Conservation (phyloP, 2,329 filamentous ascomycete genomes). For the Chaetomium sp. region DNA sequence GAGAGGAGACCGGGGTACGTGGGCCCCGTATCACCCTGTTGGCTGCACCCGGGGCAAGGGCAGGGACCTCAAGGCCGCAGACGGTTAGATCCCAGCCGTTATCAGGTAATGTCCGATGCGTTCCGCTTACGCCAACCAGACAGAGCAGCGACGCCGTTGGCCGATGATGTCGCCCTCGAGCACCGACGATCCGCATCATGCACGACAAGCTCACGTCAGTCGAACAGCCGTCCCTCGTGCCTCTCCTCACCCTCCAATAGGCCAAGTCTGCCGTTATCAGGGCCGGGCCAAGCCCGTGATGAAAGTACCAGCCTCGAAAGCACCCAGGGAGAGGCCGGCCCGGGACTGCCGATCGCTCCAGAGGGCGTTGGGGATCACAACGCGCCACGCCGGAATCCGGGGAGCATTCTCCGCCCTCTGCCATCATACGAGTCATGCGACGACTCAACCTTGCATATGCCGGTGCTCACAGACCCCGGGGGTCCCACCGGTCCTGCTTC, state of each 20-base stretch:
- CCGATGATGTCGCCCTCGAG: constrained; percentile 1
- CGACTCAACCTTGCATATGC: constrained; percentile 6
- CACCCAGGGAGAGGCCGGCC: background rate
- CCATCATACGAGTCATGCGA: constrained; percentile 8
- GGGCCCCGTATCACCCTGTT: constrained; percentile 5
- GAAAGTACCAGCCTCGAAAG: background rate
- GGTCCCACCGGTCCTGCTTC: background rate
- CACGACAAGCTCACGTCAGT: constrained; percentile 6
- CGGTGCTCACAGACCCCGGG: background rate
- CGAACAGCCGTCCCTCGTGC: background rate
- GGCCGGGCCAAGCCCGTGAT: background rate
- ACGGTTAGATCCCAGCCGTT: constrained; percentile 15
- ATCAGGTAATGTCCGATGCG: constrained; percentile 2
- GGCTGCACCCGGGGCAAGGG: constrained; percentile 1
- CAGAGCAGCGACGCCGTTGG: constrained; percentile 1
- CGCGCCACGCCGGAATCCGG: constrained; percentile 16
- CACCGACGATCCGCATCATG: constrained; percentile 21
- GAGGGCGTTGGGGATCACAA: background rate
- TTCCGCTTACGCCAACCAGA: constrained; percentile 20
- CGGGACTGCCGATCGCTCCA: background rate
- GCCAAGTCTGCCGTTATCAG: background rate
- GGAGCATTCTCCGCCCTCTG: constrained; percentile 18
- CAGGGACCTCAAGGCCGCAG: background rate
- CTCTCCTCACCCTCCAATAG: background rate
- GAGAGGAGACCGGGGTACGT: constrained; percentile 32